phyloP scores from a whole-genome alignment of 257 asterid genomes.

The Eustoma russellianum region DNA sequence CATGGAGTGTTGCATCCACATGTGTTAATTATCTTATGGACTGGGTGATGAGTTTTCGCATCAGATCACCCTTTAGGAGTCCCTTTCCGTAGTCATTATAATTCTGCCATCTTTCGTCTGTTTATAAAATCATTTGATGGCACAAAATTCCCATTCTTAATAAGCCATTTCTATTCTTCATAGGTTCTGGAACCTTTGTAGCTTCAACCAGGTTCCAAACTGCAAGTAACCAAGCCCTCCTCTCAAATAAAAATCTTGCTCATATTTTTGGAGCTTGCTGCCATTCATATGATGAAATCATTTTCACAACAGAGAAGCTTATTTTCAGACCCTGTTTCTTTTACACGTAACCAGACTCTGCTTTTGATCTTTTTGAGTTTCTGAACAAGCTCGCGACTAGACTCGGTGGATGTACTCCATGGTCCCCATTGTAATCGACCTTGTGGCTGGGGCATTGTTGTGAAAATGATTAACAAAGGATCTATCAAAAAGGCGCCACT shows the following conservation, averaged over 20 bases:
- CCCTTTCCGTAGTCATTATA: slow-evolving; percentile 23
- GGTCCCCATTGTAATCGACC: no score
- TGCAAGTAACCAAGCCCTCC: slow-evolving; percentile 19
- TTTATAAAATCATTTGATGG: slow-evolving; percentile 38
- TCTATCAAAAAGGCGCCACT: no score
- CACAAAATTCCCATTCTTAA: slow-evolving; percentile 28
- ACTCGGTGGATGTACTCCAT: no score
- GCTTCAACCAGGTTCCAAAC: slow-evolving; percentile 16
- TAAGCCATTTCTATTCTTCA: slow-evolving; percentile 25
- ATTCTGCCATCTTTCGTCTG: slow-evolving; percentile 26
- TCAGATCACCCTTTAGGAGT: slow-evolving; percentile 10
- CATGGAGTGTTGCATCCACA: slow-evolving; percentile 4
- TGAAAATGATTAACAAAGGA: no score
- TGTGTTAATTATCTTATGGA: slow-evolving; percentile 14
- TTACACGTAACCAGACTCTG: no score
- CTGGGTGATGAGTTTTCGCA: slow-evolving; percentile 4
- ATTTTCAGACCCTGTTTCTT: no score
- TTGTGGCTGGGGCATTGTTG: no score
- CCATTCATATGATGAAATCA: slow-evolving; percentile 28
- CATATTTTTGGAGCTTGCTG: slow-evolving; percentile 31
- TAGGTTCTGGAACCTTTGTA: slow-evolving; percentile 19
- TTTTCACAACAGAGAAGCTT: slow-evolving; percentile 5
- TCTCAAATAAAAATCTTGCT: background rate
- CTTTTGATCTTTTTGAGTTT: no score
- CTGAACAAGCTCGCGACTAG: no score